Evolutionary conservation across 2,329 filamentous ascomycete species (phyloP), one percentile per base, ranked within the genome.

Genomic region (Fusarium sp.): DNA sequence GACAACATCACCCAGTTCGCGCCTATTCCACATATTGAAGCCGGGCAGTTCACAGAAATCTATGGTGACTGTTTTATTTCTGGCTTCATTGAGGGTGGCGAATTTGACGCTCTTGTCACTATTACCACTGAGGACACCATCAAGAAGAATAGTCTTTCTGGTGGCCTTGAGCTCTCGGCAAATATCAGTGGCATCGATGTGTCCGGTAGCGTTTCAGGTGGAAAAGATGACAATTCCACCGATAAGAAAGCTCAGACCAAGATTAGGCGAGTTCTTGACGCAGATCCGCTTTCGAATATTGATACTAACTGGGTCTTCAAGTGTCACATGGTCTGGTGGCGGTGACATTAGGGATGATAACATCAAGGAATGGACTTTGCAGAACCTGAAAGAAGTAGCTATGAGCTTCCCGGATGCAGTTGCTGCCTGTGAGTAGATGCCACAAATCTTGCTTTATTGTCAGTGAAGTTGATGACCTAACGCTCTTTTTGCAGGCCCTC

Each of bases 51-150:
- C 25, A 15, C 11, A 0, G 37, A 51, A 1, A 11, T 51, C 4
- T 51, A 51, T 6, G 48, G 48, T 7, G 48, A 51, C n/a, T n/a
- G n/a, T n/a, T n/a, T n/a, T n/a, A 31, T 45, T 11, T 45, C 41
- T 4, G 41, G 41, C 10, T 45, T 45, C n/a, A 6, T 45, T 11
- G 41, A 45, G n/a, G 41, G 41, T 5, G 41, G 41, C 18, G 27
- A 21, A 6, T 51, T 41, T 10, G 11, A 20, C n/a, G 46, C 46
- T 9, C 6, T 49, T 15, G n/a, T 49, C 8, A 23, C 45, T 20
- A 23, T 35, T 20, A 36, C 18, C 4, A 23, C 11, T 6, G 45
- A 31, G 5, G 43, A 46, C 10, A 20, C n/a, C n/a, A n/a, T n/a
- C n/a, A n/a, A n/a, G n/a, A n/a, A n/a, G n/a, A n/a, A n/a, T n/a